phyloP scores from a whole-genome alignment of 2,329 filamentous ascomycete genomes.

The Fusarium nygamai region DNA sequence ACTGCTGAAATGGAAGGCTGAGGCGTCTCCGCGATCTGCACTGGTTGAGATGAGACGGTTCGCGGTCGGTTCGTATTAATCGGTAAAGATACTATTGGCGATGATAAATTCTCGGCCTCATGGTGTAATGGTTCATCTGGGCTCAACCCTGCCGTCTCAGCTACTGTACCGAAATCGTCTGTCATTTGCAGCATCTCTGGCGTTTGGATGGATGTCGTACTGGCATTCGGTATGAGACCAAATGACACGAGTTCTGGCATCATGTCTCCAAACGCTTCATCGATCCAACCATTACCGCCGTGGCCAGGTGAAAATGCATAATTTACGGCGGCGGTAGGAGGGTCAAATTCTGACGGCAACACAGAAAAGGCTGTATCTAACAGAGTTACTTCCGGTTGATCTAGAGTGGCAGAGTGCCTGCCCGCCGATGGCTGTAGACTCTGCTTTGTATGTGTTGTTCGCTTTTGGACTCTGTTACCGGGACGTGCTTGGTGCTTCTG shows the following conservation, averaged over 20 bases:
- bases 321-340: accelerated
- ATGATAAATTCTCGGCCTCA: accelerated
- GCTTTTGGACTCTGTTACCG: accelerated
- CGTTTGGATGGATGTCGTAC: accelerated
- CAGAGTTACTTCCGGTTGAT: accelerated
- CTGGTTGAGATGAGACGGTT: not conserved
- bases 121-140: accelerated
- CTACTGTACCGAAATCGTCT: accelerated
- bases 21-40: accelerated
- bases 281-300: not conserved
- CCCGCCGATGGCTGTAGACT: not conserved
- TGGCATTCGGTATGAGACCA: no score
- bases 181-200: not conserved
- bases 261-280: not conserved
- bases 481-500: not conserved
- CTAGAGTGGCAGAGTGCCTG: accelerated
- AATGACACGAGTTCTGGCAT: not conserved
- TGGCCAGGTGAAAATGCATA: not conserved
- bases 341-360: accelerated
- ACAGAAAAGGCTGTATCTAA: accelerated
- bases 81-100: accelerated
- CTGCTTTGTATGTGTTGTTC: not conserved
- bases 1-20: accelerated
- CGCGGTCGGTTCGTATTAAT: no score
- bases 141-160: accelerated